Conservation (phyloP, 2,329 filamentous ascomycete genomes). For the Chaetomium strumarium region DNA sequence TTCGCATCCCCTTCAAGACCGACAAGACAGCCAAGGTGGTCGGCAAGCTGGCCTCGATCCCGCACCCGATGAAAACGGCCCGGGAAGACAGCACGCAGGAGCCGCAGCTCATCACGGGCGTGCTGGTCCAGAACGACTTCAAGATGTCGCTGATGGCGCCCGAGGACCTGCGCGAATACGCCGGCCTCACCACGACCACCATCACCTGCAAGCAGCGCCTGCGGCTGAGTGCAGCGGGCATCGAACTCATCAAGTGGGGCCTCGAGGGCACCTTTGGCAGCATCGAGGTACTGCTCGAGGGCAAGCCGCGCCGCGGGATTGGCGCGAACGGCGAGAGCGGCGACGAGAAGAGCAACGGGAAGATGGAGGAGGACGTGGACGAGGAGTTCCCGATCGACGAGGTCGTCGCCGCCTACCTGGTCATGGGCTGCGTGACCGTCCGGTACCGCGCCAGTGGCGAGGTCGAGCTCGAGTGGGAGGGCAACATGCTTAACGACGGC, state of each 20-base stretch:
- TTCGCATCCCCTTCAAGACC: slow-evolving; percentile 89
- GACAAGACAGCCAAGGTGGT: slow-evolving; percentile 97
- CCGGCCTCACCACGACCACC: slow-evolving; percentile 91
- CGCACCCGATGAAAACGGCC: slow-evolving; percentile 51
- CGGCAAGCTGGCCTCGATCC: slow-evolving; percentile 79
- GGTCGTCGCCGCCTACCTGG: slow-evolving; percentile 53
- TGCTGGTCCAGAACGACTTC: slow-evolving; percentile 95
- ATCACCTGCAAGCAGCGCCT: slow-evolving; percentile 90
- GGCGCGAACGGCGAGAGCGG: slow-evolving; percentile 29
- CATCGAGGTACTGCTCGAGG: slow-evolving; percentile 63
- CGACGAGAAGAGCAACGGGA: slow-evolving; percentile 29
- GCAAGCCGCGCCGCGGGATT: slow-evolving; percentile 34
- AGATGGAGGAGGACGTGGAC: slow-evolving; percentile 40
- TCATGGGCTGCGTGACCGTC: slow-evolving; percentile 92
- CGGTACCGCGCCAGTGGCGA: slow-evolving; percentile 70
- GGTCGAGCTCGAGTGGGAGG: slow-evolving; percentile 93
- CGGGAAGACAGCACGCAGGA: slow-evolving; percentile 29
- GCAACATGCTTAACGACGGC: slow-evolving; percentile 94
- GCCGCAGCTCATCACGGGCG: slow-evolving; percentile 67
- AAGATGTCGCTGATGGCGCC: slow-evolving; percentile 96
- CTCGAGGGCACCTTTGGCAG: slow-evolving; percentile 90
- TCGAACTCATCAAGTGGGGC: slow-evolving; percentile 90
- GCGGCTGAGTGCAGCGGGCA: slow-evolving; percentile 77
- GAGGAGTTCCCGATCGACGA: slow-evolving; percentile 59
- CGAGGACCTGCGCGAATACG: slow-evolving; percentile 91